phyloP scores from a whole-genome alignment of 225 moss, liverwort and hornwort species.

The Polytrichum commune region DNA sequence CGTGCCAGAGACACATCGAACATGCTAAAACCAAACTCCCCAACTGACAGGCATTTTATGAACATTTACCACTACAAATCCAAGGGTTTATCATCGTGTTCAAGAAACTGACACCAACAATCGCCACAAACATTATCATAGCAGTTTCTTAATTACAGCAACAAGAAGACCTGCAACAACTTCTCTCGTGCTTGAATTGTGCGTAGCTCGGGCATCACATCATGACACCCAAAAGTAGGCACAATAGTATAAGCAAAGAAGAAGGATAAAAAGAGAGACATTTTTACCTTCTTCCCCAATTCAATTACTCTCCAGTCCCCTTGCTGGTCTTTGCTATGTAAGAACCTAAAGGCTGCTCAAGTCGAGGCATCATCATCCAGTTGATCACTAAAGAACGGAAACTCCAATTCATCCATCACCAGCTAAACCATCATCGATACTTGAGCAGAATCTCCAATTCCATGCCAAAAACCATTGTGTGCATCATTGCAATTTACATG shows the following conservation, averaged over 20 bases:
- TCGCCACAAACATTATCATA: too few species aligned
- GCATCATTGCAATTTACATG: constrained; percentile 2
- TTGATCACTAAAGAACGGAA: neutral
- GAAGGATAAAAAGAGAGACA: neutral
- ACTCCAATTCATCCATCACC: neutral
- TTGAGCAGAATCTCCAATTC: constrained; percentile 9
- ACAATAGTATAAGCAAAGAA: neutral
- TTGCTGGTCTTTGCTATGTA: neutral
- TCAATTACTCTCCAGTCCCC: neutral
- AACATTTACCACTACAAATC: neutral
- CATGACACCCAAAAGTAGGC: too few species aligned
- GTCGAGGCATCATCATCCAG: neutral
- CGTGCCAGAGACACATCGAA: neutral
- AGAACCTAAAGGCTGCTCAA: constrained; percentile 5
- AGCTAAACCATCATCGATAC: constrained; percentile 27
- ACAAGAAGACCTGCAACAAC: neutral
- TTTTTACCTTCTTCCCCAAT: too few species aligned
- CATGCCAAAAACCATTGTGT: constrained; percentile 1
- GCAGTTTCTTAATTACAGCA: too few species aligned
- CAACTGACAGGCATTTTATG: neutral
- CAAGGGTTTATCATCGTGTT: neutral
- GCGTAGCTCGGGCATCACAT: too few species aligned
- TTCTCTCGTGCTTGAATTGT: neutral
- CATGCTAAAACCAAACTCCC: neutral
- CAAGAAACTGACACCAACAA: neutral